Evolutionary conservation across 805 yeast genomes (phyloP).

Genomic region (Candida tammaniensis): DNA sequence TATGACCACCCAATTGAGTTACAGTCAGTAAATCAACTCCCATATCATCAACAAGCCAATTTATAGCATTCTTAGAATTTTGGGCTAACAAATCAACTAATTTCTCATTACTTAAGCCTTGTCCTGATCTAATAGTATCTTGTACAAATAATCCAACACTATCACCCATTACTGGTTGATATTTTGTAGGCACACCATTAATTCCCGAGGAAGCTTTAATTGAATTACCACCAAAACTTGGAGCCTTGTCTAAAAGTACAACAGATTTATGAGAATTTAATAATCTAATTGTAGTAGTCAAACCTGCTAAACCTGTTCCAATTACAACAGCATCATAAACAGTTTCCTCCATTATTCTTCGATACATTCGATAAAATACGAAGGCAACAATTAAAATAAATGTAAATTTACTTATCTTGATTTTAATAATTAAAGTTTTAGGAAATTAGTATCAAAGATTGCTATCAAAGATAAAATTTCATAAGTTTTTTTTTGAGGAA

Average conservation of each 20-base stretch:
- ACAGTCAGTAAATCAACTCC: conserved; percentile 31
- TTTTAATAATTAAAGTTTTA: no score
- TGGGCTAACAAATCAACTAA: conserved; percentile 24
- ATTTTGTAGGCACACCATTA: conserved; percentile 39
- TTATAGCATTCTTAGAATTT: conserved; percentile 28
- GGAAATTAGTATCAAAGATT: no score
- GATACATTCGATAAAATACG: no score
- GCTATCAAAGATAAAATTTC: no score
- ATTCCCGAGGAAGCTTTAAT: conserved; percentile 63
- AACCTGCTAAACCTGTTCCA: conserved; percentile 59
- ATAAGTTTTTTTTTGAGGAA: no score
- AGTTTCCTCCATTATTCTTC: no score
- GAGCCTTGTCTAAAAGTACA: conserved; percentile 47
- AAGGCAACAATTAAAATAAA: background rate
- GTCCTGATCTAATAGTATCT: conserved; percentile 36
- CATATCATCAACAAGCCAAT: conserved; percentile 27
- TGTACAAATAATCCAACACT: conserved; percentile 21
- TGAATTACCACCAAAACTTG: conserved; percentile 55
- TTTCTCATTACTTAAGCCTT: conserved; percentile 21
- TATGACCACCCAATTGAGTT: conserved; percentile 39
- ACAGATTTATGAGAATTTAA: conserved; percentile 39
- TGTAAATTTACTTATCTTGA: background rate
- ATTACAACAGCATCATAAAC: conserved; percentile 33
- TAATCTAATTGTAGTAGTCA: conserved; percentile 42
- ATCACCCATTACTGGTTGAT: conserved; percentile 24